phyloP scores from a whole-genome alignment of 2,329 filamentous ascomycete genomes.

The Fusarium sororula region DNA sequence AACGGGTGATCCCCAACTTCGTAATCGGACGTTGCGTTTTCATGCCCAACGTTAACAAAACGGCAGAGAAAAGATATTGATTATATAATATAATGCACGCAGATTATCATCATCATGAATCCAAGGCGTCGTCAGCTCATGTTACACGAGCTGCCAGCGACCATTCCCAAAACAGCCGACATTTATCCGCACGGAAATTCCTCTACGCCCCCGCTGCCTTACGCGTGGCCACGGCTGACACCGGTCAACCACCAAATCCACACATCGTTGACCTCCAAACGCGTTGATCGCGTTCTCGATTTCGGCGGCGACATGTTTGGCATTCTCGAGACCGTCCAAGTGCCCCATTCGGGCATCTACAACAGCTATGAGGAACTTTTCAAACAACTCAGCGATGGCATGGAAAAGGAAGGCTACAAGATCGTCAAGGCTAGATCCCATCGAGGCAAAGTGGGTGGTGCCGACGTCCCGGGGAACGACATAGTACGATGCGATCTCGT shows the following conservation, averaged over 20 bases:
- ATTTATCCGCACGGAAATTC: conserved; percentile 41
- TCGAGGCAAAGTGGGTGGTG: conserved; percentile 52
- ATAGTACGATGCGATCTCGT: conserved; percentile 57
- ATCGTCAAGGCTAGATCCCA: conserved; percentile 57
- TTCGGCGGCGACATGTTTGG: conserved; percentile 53
- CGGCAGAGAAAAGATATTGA: too few relatives aligned
- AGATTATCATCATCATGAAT: background rate
- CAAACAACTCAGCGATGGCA: conserved; percentile 51
- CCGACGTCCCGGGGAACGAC: conserved; percentile 53
- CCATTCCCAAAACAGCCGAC: conserved; percentile 10
- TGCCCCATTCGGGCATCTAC: conserved; percentile 50
- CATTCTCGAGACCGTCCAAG: conserved; percentile 52
- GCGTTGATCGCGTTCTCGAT: conserved; percentile 38
- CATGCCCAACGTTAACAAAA: background rate
- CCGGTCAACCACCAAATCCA: conserved; percentile 42
- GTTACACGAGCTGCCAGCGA: background rate
- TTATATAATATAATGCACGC: too few relatives aligned
- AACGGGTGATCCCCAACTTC: too few relatives aligned
- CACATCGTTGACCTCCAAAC: conserved; percentile 42
- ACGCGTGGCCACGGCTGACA: conserved; percentile 41
- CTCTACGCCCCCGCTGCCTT: conserved; percentile 30
- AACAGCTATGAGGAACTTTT: conserved; percentile 55
- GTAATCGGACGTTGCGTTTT: too few relatives aligned
- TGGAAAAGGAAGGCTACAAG: conserved; percentile 57
- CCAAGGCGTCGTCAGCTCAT: background rate